A percentile compares a stretch with the other conserved stretches of the same genome.
Conservation (phyloP, 2,329 filamentous ascomycete species). For the Alternaria dauci region DNA sequence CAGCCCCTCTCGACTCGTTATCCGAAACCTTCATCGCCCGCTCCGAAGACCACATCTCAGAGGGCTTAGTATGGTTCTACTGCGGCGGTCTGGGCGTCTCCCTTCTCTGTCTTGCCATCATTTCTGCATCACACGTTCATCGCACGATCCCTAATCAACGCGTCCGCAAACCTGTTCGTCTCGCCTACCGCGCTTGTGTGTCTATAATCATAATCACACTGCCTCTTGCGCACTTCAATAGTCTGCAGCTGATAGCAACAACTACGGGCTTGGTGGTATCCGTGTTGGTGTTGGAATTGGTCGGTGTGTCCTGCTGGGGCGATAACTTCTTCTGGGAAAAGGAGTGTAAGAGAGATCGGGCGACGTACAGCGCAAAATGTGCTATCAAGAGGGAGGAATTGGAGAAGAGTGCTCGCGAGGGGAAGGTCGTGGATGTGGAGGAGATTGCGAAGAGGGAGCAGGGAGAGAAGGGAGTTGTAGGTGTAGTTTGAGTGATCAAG, state of each 20-base stretch:
- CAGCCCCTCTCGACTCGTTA: slow-evolving; percentile 59
- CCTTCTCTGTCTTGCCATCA: slow-evolving; percentile 63
- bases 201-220: slow-evolving; percentile 64
- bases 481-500: neutral
- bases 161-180: slow-evolving; percentile 60
- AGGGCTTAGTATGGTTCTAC: slow-evolving; percentile 69
- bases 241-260: slow-evolving; percentile 50
- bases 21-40: slow-evolving; percentile 60
- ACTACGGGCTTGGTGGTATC: slow-evolving; percentile 51
- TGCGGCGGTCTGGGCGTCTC: slow-evolving; percentile 68
- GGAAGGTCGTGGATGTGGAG: slow-evolving; percentile 45
- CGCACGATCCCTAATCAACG: slow-evolving; percentile 61
- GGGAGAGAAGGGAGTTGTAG: slow-evolving; percentile 35
- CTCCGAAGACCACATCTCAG: slow-evolving; percentile 60
- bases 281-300: slow-evolving; percentile 48
- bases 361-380: slow-evolving; percentile 46
- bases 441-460: slow-evolving; percentile 43
- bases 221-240: slow-evolving; percentile 57
- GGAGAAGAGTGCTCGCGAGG: slow-evolving; percentile 40
- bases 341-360: slow-evolving; percentile 31
- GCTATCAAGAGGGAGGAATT: slow-evolving; percentile 41
- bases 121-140: slow-evolving; percentile 65
- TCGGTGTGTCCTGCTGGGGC: slow-evolving; percentile 40
- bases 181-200: slow-evolving; percentile 61
- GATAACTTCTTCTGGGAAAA: slow-evolving; percentile 41